Evolutionary conservation across 2,329 filamentous ascomycete species (phyloP).

Genomic region (Exophiala sp.): DNA sequence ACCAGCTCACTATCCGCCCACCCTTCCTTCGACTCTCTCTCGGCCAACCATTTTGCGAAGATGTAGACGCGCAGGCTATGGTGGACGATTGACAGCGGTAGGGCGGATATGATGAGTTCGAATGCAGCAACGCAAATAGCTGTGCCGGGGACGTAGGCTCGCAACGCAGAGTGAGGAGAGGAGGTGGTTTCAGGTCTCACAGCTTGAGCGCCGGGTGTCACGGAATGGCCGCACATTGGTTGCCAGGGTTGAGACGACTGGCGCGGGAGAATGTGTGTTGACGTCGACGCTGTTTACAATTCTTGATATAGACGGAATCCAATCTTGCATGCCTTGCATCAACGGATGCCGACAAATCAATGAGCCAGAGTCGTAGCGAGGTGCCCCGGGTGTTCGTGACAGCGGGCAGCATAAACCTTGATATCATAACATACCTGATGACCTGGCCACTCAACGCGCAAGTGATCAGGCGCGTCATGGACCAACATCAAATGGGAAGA

Average conservation of each 20-base stretch:
- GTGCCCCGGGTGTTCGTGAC: slow-evolving; percentile 9
- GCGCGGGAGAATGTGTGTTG: slow-evolving; percentile 1
- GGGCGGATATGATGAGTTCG: slow-evolving; percentile 21
- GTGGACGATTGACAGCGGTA: slow-evolving; percentile 29
- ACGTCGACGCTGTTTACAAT: slow-evolving; percentile 3
- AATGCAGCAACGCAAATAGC: slow-evolving; percentile 11
- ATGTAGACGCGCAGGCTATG: slow-evolving; percentile 30
- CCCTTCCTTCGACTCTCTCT: slow-evolving; percentile 15
- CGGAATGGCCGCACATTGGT: slow-evolving; percentile 74
- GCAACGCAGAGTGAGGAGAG: slow-evolving; percentile 7
- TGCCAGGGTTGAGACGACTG: slow-evolving; percentile 1
- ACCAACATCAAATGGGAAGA: not conserved
- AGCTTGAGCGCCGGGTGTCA: slow-evolving; percentile 25
- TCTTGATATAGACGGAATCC: not conserved
- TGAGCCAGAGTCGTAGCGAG: not conserved
- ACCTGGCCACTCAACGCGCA: slow-evolving; percentile 17
- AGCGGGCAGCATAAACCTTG: not conserved
- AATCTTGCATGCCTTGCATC: not conserved
- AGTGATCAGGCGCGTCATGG: slow-evolving; percentile 16
- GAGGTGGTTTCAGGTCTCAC: slow-evolving; percentile 22
- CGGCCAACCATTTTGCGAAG: slow-evolving; percentile 27
- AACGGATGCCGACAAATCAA: not conserved
- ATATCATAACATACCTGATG: too few species aligned
- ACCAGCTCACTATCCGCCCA: slow-evolving; percentile 26
- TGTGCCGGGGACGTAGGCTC: slow-evolving; percentile 8